Conservation (phyloP, 2,329 filamentous ascomycete genomes). For the Mariannaea elegans region DNA sequence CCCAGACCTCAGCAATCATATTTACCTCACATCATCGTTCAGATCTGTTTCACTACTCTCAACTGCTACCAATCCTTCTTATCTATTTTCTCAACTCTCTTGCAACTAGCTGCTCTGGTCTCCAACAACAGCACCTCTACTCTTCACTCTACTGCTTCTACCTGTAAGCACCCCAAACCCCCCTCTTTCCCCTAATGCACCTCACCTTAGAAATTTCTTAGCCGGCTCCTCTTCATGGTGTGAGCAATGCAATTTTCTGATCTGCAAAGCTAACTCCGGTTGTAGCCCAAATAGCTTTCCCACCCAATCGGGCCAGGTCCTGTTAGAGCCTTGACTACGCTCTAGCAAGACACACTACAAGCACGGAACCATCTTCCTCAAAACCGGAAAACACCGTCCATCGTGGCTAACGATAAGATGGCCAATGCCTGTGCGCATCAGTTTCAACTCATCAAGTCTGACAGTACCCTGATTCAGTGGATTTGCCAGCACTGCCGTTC, state of each 20-base stretch:
- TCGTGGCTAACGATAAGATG: constrained; percentile 48
- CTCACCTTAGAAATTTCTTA: background rate
- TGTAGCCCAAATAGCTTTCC: constrained; percentile 26
- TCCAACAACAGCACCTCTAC: constrained; percentile 1
- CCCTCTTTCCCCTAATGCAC: background rate
- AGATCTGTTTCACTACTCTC: constrained; percentile 3
- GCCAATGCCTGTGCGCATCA: constrained; percentile 67
- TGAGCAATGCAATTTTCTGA: constrained; percentile 14
- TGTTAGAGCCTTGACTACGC: constrained; percentile 31
- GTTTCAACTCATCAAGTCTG: constrained; percentile 73
- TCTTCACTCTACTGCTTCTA: background rate
- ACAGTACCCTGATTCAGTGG: constrained; percentile 72
- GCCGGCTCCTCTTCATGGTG: background rate
- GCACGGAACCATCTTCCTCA: constrained; percentile 28
- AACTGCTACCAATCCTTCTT: constrained; percentile 11
- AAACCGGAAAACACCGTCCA: constrained; percentile 17
- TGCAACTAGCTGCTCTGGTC: background rate
- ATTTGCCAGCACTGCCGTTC: constrained; percentile 70
- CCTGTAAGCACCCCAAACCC: background rate
- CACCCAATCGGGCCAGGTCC: constrained; percentile 36
- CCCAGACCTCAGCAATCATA: background rate
- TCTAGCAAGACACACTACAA: constrained; percentile 15
- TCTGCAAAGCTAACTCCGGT: constrained; percentile 38
- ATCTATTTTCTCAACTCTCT: constrained; percentile 11
- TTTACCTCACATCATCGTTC: constrained; percentile 12